Percentiles rank a stretch among this genome's conserved stretches.
Evolutionary conservation across 805 yeast genomes (phyloP).

Genomic region (Jamesozyma gamospora): DNA sequence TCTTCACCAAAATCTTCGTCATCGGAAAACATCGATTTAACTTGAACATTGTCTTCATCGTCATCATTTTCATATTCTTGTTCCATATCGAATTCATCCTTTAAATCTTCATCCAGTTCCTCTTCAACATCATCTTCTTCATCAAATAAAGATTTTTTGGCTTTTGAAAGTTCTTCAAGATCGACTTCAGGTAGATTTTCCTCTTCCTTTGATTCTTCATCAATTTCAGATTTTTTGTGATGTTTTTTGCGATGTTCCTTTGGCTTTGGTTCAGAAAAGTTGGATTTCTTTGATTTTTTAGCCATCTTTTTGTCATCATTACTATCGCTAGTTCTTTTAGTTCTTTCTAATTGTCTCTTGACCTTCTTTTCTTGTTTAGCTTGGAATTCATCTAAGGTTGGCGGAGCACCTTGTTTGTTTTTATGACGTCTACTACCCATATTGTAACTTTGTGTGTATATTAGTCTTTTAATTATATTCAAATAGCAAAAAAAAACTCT

Average conservation of each 20-base stretch:
- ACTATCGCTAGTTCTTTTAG: slow-evolving; percentile 12
- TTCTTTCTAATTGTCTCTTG: slow-evolving; percentile 29
- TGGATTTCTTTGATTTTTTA: slow-evolving; percentile 8
- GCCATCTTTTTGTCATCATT: slow-evolving; percentile 6
- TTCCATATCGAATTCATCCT: slow-evolving; percentile 50
- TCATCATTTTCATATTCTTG: slow-evolving; percentile 40
- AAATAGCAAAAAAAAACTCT: no score
- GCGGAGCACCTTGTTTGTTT: slow-evolving; percentile 90
- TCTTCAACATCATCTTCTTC: slow-evolving; percentile 32
- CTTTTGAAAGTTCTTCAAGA: slow-evolving; percentile 52
- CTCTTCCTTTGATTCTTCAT: slow-evolving; percentile 11
- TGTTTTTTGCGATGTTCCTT: slow-evolving; percentile 10
- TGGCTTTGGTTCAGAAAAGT: slow-evolving; percentile 2
- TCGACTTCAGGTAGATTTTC: slow-evolving; percentile 52
- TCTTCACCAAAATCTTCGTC: slow-evolving; percentile 54
- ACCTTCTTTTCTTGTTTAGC: slow-evolving; percentile 35
- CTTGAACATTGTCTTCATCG: slow-evolving; percentile 24
- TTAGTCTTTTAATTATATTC: no score
- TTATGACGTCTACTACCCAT: slow-evolving; percentile 89
- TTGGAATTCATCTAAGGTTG: slow-evolving; percentile 74
- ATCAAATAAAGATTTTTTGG: slow-evolving; percentile 68
- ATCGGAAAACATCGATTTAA: slow-evolving; percentile 74
- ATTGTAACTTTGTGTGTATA: background rate
- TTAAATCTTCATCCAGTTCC: slow-evolving; percentile 21
- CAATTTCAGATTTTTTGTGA: slow-evolving; percentile 1